These are phyloP conservation scores for Globisporangium barbulae DNA, from an alignment of 352 stramenopile genomes.

Conservation along the genomic window DNA sequence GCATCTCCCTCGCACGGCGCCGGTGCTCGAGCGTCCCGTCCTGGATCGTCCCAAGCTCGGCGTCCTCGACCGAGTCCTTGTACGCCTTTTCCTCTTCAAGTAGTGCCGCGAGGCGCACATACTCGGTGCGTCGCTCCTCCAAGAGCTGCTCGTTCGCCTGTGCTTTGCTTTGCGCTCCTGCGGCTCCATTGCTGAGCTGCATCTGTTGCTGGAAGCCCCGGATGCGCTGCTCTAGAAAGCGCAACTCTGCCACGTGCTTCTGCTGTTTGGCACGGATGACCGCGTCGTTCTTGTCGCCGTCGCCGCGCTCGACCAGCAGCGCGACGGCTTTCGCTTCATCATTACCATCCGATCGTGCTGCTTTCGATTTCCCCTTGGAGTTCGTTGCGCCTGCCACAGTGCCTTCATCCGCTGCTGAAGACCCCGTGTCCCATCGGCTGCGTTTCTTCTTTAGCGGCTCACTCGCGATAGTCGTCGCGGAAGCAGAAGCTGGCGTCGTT, in stretches of 20 bases:
- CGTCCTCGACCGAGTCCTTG: conserved; percentile 21
- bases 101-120: conserved; percentile 13
- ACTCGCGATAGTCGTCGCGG: neutral
- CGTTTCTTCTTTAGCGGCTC: conserved; percentile 14
- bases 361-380: neutral
- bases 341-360: neutral
- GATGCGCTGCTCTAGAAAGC: conserved; percentile 24
- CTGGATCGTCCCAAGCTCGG: conserved; percentile 18
- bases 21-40: conserved; percentile 24
- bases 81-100: conserved; percentile 13
- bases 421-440: conserved; percentile 15
- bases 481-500: neutral
- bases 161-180: neutral
- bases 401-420: neutral
- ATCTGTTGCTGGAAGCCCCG: conserved; percentile 20
- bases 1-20: conserved; percentile 20
- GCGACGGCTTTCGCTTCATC: conserved; percentile 1
- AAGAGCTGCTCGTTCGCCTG: conserved; percentile 9
- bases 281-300: neutral
- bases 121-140: conserved; percentile 17
- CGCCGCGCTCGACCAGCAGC: conserved; percentile 4
- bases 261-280: conserved; percentile 20
- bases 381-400: too few species aligned
- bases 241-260: conserved; percentile 20
- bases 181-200: conserved; percentile 4